Percentiles rank a stretch among this genome's conserved stretches.
Evolutionary conservation across 345 rosid genomes (phyloP).

Genomic region (Limnanthes douglasii): DNA sequence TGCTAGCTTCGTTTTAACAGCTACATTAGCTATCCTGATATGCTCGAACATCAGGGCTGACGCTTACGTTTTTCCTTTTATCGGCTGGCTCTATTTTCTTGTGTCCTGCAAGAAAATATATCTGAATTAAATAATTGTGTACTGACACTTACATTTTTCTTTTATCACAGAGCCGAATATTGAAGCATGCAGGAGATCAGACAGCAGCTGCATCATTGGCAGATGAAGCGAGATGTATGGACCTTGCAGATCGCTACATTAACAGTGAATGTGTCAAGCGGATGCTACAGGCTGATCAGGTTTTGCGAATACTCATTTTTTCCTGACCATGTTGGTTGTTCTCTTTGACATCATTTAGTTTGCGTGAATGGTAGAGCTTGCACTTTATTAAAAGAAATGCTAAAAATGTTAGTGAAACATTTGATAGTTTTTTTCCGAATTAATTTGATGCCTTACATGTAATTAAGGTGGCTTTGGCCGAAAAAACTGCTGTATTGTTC

Average conservation of each 20-base stretch:
- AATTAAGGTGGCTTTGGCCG: slow-evolving; percentile 74
- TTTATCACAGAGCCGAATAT: slow-evolving; percentile 65
- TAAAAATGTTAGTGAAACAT: too few relatives aligned
- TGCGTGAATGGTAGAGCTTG: too few relatives aligned
- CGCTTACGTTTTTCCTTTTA: background rate
- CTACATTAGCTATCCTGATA: too few relatives aligned
- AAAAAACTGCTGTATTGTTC: slow-evolving; percentile 83
- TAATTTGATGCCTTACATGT: slow-evolving; percentile 6
- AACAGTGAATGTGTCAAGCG: slow-evolving; percentile 98
- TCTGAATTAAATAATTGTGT: too few relatives aligned
- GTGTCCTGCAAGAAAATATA: too few relatives aligned
- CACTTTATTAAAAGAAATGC: too few relatives aligned
- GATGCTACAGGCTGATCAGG: slow-evolving; percentile 99
- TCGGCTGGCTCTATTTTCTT: background rate
- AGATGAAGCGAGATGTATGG: slow-evolving; percentile 99
- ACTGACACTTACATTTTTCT: slow-evolving; percentile 9
- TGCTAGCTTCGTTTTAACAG: too few relatives aligned
- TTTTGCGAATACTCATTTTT: slow-evolving; percentile 13
- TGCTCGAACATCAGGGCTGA: too few relatives aligned
- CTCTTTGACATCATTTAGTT: too few relatives aligned
- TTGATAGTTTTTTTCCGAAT: slow-evolving; percentile 1
- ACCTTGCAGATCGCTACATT: slow-evolving; percentile 87
- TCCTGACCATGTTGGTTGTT: slow-evolving; percentile 1
- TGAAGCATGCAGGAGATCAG: slow-evolving; percentile 98
- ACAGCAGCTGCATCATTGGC: slow-evolving; percentile 87